Conservation (phyloP, 2,329 filamentous ascomycete species). For the Stachybotrys chartarum region DNA sequence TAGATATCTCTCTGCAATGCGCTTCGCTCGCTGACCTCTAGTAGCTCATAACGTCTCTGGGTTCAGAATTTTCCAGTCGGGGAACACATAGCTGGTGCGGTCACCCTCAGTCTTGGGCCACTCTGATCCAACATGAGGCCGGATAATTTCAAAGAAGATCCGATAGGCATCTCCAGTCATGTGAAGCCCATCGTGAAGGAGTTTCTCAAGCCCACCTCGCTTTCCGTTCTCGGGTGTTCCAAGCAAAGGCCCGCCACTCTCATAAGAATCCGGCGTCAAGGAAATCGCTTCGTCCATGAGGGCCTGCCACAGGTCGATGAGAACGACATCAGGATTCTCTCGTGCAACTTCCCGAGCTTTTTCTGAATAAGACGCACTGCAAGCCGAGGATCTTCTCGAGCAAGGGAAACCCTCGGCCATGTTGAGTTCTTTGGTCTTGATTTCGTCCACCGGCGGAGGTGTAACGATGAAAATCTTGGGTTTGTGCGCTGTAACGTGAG, state of each 20-base stretch:
- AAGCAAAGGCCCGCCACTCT: conserved; percentile 37
- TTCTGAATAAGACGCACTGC: conserved; percentile 50
- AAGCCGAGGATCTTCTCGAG: conserved; percentile 36
- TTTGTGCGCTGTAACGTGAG: conserved; percentile 59
- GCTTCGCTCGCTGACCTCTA: neutral
- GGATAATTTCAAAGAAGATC: conserved; percentile 42
- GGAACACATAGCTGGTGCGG: conserved; percentile 34
- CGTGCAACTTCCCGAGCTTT: conserved; percentile 60
- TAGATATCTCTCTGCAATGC: too few species aligned
- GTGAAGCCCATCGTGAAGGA: conserved; percentile 53
- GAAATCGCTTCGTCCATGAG: conserved; percentile 65
- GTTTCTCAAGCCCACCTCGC: conserved; percentile 40
- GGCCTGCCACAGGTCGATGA: conserved; percentile 74
- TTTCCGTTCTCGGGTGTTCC: conserved; percentile 43
- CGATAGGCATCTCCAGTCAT: conserved; percentile 46
- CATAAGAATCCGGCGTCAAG: conserved; percentile 50
- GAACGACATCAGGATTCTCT: conserved; percentile 56
- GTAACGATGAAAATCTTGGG: conserved; percentile 72
- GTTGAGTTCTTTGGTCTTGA: conserved; percentile 48
- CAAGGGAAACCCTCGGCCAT: conserved; percentile 35
- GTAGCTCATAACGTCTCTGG: neutral
- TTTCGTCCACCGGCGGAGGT: conserved; percentile 77
- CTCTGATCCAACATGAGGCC: conserved; percentile 39
- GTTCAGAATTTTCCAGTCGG: conserved; percentile 36
- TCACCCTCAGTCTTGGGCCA: conserved; percentile 29